These are phyloP conservation scores for Penicillium sp. DNA, from an alignment of 2,329 filamentous ascomycete genomes.

Conservation along the genomic window DNA sequence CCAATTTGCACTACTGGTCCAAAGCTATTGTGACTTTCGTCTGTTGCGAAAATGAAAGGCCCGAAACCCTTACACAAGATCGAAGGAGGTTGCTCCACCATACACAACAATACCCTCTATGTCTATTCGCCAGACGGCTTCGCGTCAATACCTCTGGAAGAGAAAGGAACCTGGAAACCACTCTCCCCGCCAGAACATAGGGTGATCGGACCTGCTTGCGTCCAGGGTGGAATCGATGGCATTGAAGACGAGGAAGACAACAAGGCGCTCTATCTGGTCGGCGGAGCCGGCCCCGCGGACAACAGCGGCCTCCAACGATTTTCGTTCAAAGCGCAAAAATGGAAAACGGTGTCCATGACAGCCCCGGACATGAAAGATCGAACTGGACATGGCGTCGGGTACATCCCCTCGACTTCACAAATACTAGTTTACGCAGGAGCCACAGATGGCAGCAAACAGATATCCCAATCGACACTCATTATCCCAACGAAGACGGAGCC, in stretches of 20 bases:
- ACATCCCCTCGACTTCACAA: conserved; percentile 64
- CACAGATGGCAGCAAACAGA: conserved; percentile 54
- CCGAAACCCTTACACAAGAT: conserved; percentile 68
- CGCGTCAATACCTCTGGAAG: conserved; percentile 64
- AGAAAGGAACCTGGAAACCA: conserved; percentile 68
- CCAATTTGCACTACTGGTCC: conserved; percentile 29
- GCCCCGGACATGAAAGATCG: conserved; percentile 62
- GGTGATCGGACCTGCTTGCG: conserved; percentile 73
- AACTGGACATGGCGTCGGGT: conserved; percentile 70
- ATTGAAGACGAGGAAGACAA: conserved; percentile 49
- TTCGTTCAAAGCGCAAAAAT: conserved; percentile 54
- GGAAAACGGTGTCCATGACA: conserved; percentile 54
- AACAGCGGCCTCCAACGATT: conserved; percentile 75
- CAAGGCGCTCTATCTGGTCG: conserved; percentile 70
- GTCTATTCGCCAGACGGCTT: conserved; percentile 73
- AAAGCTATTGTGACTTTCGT: conserved; percentile 18
- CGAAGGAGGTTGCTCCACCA: conserved; percentile 73
- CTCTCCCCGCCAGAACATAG: conserved; percentile 60
- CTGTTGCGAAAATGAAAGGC: conserved; percentile 59
- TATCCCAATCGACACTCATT: conserved; percentile 71
- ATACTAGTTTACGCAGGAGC: conserved; percentile 80
- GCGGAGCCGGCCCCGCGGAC: conserved; percentile 59
- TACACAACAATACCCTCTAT: conserved; percentile 79
- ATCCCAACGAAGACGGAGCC: conserved; percentile 62
- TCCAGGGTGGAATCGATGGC: conserved; percentile 60